phyloP scores from a whole-genome alignment of 2,329 filamentous ascomycete genomes.

The Neonectria punicea region DNA sequence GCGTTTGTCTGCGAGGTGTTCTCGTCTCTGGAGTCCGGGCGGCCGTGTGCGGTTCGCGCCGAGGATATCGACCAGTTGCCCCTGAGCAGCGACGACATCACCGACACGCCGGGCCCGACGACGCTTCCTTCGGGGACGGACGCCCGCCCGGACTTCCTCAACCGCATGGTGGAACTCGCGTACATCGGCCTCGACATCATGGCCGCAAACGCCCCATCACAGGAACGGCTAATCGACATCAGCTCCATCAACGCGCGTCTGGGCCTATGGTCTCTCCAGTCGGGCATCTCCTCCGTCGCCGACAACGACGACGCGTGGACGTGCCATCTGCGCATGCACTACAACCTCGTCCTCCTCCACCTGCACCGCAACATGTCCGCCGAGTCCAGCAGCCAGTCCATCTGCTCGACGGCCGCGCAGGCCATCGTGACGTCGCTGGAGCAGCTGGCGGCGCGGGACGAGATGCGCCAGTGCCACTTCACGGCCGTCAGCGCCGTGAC shows the following conservation, averaged over 20 bases:
- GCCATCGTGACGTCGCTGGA: conserved; percentile 39
- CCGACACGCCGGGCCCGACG: conserved; percentile 27
- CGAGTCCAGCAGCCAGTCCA: conserved; percentile 34
- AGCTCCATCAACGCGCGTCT: conserved; percentile 36
- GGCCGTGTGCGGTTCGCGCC: conserved; percentile 37
- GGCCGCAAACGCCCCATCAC: conserved; percentile 31
- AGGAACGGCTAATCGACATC: conserved; percentile 33
- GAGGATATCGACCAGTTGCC: conserved; percentile 40
- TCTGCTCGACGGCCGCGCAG: conserved; percentile 39
- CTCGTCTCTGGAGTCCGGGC: conserved; percentile 33
- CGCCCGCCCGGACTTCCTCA: conserved; percentile 33
- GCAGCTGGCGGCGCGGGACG: conserved; percentile 33
- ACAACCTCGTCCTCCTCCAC: conserved; percentile 37
- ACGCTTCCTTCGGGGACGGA: background rate
- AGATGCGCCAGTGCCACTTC: conserved; percentile 39
- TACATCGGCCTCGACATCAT: conserved; percentile 39
- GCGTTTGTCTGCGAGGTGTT: conserved; percentile 40
- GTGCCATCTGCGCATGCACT: conserved; percentile 40
- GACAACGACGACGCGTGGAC: conserved; percentile 36
- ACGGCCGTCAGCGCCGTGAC: conserved; percentile 40
- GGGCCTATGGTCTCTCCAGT: conserved; percentile 38
- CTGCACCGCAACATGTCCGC: conserved; percentile 34
- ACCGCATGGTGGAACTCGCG: conserved; percentile 37
- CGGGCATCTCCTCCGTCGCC: conserved; percentile 38
- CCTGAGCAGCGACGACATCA: conserved; percentile 35